Evolutionary conservation across 176 grass and related monocot genomes (phyloP), one percentile per base, ranked within the genome.

Genomic region (Paspalum vaginatum): DNA sequence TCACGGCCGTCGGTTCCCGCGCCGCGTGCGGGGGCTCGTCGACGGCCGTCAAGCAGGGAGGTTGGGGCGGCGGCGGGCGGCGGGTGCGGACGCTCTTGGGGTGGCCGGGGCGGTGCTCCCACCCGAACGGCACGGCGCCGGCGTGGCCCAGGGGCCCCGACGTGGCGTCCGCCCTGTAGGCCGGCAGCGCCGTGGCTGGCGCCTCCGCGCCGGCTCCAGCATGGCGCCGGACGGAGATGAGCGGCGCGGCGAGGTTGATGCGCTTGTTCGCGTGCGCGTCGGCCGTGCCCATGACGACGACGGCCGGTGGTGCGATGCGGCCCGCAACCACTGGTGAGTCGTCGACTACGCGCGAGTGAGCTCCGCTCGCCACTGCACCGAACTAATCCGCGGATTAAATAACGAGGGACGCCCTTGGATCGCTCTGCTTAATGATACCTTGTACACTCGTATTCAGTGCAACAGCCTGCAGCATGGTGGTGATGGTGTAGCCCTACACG

Each of bases 31-130:
- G 1, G 32, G 14, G 45, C 2, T 32, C 66, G 12, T 22, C 47
- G 24, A 17, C 14, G 43, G 75, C 9, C 42, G 77, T 17, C 17
- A 79, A 62, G n/a, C n/a, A n/a, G 43, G 86, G 75, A 4, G 86
- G 86, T 5, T 67, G 84, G 9, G 87, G 45, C 18, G 57, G 78
- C 49, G 72, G 81, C 5, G 83, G 63, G 7, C 72, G 78, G 51
- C 89, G 86, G 65, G 88, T 91, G 84, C 96, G 65, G 32, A 95
- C 86, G 61, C 91, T 93, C 77, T 93, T 93, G 68, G 93, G 81
- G 26, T 85, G 88, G 39, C 96, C 90, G 6, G 88, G 95, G 9
- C 90, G 87, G 8, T 43, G 74, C 41, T 95, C 88, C 52, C 92
- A 91, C 61, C 90, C 65, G 68, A 91, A 94, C 2, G 92, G 95